Evolutionary conservation across 192 early-diverging fungal species (phyloP).

Genomic region (Backusella psychrophila): DNA sequence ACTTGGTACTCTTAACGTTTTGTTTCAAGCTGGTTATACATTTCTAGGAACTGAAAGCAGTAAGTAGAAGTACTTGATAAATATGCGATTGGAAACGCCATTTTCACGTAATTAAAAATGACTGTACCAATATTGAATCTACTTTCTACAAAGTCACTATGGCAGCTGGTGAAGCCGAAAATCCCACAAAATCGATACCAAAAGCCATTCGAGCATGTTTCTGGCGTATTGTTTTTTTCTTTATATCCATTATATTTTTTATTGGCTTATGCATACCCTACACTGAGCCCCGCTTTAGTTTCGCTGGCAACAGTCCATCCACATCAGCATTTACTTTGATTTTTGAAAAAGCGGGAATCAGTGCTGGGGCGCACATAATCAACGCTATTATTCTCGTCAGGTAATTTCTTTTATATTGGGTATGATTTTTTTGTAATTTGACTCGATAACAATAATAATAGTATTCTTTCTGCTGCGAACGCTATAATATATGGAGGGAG

Average conservation of each 20-base stretch:
- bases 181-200: constrained; percentile 76
- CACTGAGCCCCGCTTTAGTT: constrained; percentile 53
- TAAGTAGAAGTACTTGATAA: constrained; percentile 29
- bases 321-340: constrained; percentile 67
- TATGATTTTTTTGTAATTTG: constrained; percentile 24
- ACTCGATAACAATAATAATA: background rate
- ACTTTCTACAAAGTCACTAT: constrained; percentile 51
- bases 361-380: constrained; percentile 62
- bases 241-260: constrained; percentile 74
- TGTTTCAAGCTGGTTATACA: constrained; percentile 76
- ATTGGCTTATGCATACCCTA: constrained; percentile 84
- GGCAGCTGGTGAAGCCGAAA: constrained; percentile 83
- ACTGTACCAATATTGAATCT: background rate
- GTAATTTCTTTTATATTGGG: constrained; percentile 2
- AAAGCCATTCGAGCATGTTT: constrained; percentile 71
- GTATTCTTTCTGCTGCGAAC: constrained; percentile 73
- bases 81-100: too few relatives aligned
- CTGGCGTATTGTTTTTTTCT: constrained; percentile 81
- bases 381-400: constrained; percentile 69
- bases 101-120: background rate
- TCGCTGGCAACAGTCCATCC: constrained; percentile 50
- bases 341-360: constrained; percentile 57
- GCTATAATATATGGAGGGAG: constrained; percentile 83
- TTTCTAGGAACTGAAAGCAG: constrained; percentile 87
- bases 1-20: constrained; percentile 59